These are phyloP conservation scores for Flaveria brownii DNA, from an alignment of 129 eudicot species.

Conservation along the genomic window DNA sequence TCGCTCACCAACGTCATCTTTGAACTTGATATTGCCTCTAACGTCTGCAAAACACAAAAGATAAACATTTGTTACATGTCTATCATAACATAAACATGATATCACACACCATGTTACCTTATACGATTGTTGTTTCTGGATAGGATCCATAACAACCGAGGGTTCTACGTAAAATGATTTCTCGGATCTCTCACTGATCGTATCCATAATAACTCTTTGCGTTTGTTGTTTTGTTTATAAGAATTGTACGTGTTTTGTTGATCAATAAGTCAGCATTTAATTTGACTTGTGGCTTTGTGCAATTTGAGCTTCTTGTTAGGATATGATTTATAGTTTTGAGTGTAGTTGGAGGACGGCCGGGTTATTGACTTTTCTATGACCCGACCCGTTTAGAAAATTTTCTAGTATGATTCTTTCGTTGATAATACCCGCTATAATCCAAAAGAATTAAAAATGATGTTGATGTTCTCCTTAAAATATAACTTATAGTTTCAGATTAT, in stretches of 20 bases:
- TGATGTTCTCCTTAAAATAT: neutral
- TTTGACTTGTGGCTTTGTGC: constrained; percentile 2
- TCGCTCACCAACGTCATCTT: constrained; percentile 50
- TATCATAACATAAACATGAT: neutral
- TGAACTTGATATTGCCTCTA: neutral
- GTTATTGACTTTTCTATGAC: constrained; percentile 18
- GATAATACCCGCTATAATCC: constrained; percentile 23
- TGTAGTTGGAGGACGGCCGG: constrained; percentile 36
- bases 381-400: constrained; percentile 19
- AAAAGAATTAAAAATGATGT: constrained; percentile 4
- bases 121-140: constrained; percentile 26
- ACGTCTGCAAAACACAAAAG: constrained; percentile 31
- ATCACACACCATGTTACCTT: constrained; percentile 29
- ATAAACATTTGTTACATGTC: neutral
- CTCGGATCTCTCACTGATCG: constrained; percentile 36
- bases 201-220: constrained; percentile 19
- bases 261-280: constrained; percentile 15
- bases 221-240: neutral
- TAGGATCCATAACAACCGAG: constrained; percentile 37
- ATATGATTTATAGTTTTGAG: constrained; percentile 21
- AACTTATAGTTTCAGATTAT: neutral
- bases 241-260: neutral
- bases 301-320: constrained; percentile 7
- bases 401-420: constrained; percentile 14
- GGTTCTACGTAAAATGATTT: constrained; percentile 39